Conservation (phyloP, 2,329 filamentous ascomycete genomes). For the Knufia fluminis region DNA sequence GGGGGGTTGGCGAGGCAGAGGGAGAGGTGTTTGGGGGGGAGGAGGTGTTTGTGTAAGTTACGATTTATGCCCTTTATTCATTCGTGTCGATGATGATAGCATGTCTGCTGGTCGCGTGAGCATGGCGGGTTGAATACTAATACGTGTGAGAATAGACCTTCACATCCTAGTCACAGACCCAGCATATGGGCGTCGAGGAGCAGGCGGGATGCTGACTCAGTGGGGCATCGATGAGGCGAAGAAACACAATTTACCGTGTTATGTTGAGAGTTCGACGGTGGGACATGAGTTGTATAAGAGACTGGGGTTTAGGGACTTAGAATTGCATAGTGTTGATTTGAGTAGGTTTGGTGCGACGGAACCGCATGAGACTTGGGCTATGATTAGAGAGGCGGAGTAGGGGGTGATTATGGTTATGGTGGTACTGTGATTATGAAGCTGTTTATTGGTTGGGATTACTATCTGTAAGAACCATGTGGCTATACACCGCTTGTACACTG, state of each 20-base stretch:
- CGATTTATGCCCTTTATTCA: too few species aligned
- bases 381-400: slow-evolving; percentile 9
- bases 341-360: not conserved
- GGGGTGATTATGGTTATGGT: too few species aligned
- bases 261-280: slow-evolving; percentile 40
- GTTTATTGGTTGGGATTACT: too few species aligned
- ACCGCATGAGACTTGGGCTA: slow-evolving; percentile 5
- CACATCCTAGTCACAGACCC: slow-evolving; percentile 32
- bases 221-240: slow-evolving; percentile 30
- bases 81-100: too few species aligned
- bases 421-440: too few species aligned
- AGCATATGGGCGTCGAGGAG: slow-evolving; percentile 33
- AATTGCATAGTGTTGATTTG: slow-evolving; percentile 2
- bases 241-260: slow-evolving; percentile 33
- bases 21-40: slow-evolving; percentile 34
- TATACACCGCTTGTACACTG: too few species aligned
- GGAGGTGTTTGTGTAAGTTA: slow-evolving; percentile 36
- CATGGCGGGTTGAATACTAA: too few species aligned
- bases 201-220: slow-evolving; percentile 35
- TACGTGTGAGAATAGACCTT: slow-evolving; percentile 33
- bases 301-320: slow-evolving; percentile 33
- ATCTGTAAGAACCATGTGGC: too few species aligned
- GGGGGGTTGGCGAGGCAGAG: slow-evolving; percentile 36
- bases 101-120: too few species aligned
- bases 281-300: slow-evolving; percentile 39